phyloP scores from a whole-genome alignment of 805 yeast genomes.

The Candida tammaniensis region DNA sequence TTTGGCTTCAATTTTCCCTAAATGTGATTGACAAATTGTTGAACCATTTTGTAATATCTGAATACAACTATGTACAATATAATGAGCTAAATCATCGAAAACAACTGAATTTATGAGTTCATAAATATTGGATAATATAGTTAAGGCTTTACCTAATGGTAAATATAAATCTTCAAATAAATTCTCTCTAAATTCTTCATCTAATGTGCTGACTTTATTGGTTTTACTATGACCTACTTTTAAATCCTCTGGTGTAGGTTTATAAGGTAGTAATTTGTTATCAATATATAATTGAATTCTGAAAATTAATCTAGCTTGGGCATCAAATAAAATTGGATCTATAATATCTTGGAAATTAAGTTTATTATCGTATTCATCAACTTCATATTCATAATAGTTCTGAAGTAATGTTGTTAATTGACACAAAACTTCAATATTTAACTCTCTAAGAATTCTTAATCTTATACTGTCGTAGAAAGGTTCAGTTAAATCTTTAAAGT shows the following conservation, averaged over 20 bases:
- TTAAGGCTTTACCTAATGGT: conserved; percentile 67
- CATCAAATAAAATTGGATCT: conserved; percentile 69
- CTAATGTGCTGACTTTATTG: conserved; percentile 16
- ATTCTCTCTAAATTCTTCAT: conserved; percentile 36
- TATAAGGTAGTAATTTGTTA: conserved; percentile 61
- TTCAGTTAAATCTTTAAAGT: conserved; percentile 66
- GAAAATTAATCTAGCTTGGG: conserved; percentile 78
- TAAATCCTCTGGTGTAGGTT: conserved; percentile 67
- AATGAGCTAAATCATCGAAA: conserved; percentile 87
- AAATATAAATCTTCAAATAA: conserved; percentile 55
- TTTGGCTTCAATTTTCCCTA: conserved; percentile 56
- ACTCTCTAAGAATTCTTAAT: conserved; percentile 65
- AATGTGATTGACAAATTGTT: conserved; percentile 38
- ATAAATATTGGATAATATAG: conserved; percentile 71
- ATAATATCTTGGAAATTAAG: conserved; percentile 53
- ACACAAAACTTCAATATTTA: conserved; percentile 64
- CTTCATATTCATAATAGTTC: conserved; percentile 60
- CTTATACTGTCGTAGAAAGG: conserved; percentile 75
- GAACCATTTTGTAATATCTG: conserved; percentile 54
- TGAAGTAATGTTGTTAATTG: conserved; percentile 71
- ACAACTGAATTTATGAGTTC: conserved; percentile 74
- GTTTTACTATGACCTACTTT: conserved; percentile 46
- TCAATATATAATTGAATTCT: conserved; percentile 74
- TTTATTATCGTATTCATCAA: conserved; percentile 43
- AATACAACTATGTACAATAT: conserved; percentile 77